Base-by-base conservation (phyloP, 2,329 filamentous ascomycete genomes). In the Tolypocladium paradoxum region DNA sequence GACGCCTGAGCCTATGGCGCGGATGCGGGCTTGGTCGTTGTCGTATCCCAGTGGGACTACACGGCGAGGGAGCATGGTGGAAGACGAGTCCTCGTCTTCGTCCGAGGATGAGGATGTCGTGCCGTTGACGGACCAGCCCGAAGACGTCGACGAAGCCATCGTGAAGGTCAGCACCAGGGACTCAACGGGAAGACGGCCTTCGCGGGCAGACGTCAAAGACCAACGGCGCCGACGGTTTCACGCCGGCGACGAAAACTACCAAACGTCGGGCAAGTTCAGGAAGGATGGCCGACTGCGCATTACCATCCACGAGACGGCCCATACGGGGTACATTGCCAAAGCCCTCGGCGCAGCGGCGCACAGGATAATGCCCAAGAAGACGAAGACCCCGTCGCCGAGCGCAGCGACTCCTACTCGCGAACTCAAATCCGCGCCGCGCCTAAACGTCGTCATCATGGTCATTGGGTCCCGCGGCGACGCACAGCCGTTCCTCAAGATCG, bases 361-460 rank as follows among this genome's bases (percentile, higher is more conserved):
- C 58, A 68, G 59, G 53, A 59, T 64, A 29, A 47, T 55, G 34
- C 52, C 63, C 1, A 47, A 52, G 37, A 58, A 46, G 24, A n/a
- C 9, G 8, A 47, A 33, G 43, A 9, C 18, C 9, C 7, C 2
- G 36, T 3, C 6, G 43, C 43, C 43, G 27, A 9, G 27, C 27
- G 18, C 64, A 3, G 59, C 63, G 0, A 62, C 69, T 16, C 61
- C 60, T 9, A 51, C 12, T 20, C 35, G 36, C 31, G 16, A 20
- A 31, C 3, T 33, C 31, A n/a, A 57, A 14, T 67, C 64, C 22
- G 68, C 66, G n/a, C 76, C 83, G 1, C 72, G 65, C 11, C 71
- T 93, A 48, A 91, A 90, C 65, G 86, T 93, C 51, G 87, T 90
- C 31, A 84, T 92, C 60, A 90, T 90, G 79, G 85, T 92, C 7